A percentile compares a stretch with the other conserved stretches of the same genome.
phyloP scores from a whole-genome alignment of 164 flowering plant species.

The Liriodendron chinense region DNA sequence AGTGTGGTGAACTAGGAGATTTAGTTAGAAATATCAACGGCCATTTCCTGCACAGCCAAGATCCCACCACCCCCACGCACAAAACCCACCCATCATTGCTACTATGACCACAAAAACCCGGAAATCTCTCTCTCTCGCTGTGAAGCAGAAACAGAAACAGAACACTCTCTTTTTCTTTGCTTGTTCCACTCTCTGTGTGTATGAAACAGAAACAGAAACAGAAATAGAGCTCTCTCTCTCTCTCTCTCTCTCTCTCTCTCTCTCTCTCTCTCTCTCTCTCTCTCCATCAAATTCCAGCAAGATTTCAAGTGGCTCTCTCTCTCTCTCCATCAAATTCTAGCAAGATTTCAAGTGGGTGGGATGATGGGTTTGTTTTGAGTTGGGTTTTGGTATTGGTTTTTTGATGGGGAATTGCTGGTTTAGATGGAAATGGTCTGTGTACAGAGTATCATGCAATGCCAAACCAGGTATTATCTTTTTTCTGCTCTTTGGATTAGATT shows the following conservation, averaged over 20 bases:
- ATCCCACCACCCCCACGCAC: neutral
- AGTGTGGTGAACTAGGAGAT: too few species aligned
- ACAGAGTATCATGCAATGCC: conserved; percentile 2
- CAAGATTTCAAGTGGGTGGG: conserved; percentile 2
- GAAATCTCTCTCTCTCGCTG: neutral
- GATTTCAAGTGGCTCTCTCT: neutral
- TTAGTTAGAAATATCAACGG: too few species aligned
- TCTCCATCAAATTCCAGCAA: neutral
- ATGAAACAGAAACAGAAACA: neutral
- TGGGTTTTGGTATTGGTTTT: neutral
- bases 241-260: neutral
- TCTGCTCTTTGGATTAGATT: neutral
- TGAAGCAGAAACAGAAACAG: too few species aligned
- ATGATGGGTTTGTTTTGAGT: conserved; percentile 1
- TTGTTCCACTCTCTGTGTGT: too few species aligned
- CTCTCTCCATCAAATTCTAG: neutral
- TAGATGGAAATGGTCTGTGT: conserved; percentile 37
- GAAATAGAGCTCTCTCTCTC: neutral
- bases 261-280: neutral
- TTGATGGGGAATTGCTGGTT: conserved; percentile 60
- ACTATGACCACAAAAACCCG: neutral
- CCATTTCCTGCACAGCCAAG: too few species aligned
- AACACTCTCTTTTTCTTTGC: too few species aligned
- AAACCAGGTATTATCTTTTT: conserved; percentile 24
- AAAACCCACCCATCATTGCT: neutral